Percentiles rank a stretch among this genome's conserved stretches.
phyloP scores from a whole-genome alignment of 495 filamentous ascomycete species.

The Bacidia rubella region DNA sequence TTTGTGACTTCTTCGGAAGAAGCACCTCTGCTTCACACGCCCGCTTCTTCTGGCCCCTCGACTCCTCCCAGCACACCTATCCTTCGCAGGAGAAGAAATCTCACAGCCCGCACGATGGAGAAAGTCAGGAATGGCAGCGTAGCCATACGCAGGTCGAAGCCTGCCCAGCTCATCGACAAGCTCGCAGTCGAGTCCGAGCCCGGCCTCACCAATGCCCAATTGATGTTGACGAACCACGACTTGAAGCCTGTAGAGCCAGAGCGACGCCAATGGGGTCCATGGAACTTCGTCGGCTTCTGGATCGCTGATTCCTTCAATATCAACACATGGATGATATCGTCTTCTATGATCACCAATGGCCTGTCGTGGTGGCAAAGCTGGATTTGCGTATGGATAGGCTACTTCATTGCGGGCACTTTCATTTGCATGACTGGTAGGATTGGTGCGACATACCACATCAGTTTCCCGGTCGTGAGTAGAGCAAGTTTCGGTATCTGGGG shows the following conservation, averaged over 20 bases:
- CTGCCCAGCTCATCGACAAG: constrained; percentile 29
- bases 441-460: constrained; percentile 80
- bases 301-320: constrained; percentile 93
- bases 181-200: constrained; percentile 61
- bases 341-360: constrained; percentile 62
- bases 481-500: constrained; percentile 81
- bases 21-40: constrained; percentile 1
- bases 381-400: constrained; percentile 79
- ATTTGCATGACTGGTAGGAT: constrained; percentile 71
- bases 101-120: constrained; percentile 21
- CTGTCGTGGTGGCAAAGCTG: constrained; percentile 94
- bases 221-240: constrained; percentile 87
- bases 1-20: neutral
- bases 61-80: neutral
- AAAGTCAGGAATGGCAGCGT: constrained; percentile 16
- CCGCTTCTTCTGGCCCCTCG: neutral
- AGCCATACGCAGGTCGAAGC: constrained; percentile 7
- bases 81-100: neutral
- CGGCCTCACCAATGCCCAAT: constrained; percentile 66
- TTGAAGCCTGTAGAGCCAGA: constrained; percentile 77
- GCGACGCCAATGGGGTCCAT: constrained; percentile 73
- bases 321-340: constrained; percentile 97
- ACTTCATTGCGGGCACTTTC: constrained; percentile 61
- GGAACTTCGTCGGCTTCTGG: constrained; percentile 89
- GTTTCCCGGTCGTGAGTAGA: constrained; percentile 66